Conservation (phyloP, 139 green algal genomes). For the Astrephomene gubernaculifera region DNA sequence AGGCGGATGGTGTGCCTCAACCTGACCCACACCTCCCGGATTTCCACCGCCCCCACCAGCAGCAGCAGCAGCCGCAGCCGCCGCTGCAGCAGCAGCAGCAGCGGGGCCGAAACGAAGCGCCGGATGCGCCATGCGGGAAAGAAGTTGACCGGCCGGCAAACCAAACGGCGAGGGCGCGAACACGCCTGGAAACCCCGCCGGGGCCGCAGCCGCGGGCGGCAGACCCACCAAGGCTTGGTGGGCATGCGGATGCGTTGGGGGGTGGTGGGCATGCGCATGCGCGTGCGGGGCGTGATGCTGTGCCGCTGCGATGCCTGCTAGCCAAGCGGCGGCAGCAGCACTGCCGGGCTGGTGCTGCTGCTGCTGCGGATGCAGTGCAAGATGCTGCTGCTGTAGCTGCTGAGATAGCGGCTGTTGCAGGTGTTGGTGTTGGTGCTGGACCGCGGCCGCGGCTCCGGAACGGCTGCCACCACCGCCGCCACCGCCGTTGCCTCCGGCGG, state of each 20-base stretch:
- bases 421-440: too few species aligned
- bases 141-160: conserved; percentile 17
- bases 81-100: not conserved
- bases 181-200: conserved; percentile 5
- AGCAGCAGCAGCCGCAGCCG: not conserved
- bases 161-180: conserved; percentile 2
- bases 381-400: not conserved
- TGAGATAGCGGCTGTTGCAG: not conserved
- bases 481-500: not conserved
- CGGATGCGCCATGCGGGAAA: conserved; percentile 16
- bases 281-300: too few species aligned
- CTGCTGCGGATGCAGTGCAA: not conserved
- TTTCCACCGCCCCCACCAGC: conserved; percentile 4
- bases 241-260: not conserved
- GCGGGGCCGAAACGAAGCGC: not conserved
- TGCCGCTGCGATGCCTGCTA: not conserved
- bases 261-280: not conserved
- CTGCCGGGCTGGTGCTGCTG: not conserved
- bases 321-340: not conserved
- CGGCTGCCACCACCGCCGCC: conserved; percentile 5
- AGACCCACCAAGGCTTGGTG: not conserved
- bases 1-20: too few species aligned
- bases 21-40: too few species aligned
- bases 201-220: not conserved
- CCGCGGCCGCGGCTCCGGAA: too few species aligned